Conservation (phyloP, 1,139 yeast genomes). For the Kodamaea sp. region DNA sequence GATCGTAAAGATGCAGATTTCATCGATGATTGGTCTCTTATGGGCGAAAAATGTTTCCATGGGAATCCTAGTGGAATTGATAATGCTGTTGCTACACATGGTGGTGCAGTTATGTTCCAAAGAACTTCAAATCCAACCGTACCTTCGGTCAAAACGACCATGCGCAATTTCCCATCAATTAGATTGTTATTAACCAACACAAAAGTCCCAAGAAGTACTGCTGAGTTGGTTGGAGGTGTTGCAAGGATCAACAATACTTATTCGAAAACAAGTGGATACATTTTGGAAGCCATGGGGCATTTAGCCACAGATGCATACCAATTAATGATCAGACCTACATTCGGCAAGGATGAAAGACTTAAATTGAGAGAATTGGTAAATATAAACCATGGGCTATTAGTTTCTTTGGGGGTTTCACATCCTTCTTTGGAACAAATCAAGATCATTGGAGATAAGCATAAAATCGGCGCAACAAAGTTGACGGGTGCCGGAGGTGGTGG, state of each 20-base stretch:
- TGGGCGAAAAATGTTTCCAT: conserved; percentile 94
- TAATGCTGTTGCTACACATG: conserved; percentile 92
- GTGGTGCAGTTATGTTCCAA: conserved; percentile 92
- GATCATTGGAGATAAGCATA: conserved; percentile 53
- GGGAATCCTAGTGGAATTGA: conserved; percentile 98
- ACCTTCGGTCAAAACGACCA: conserved; percentile 60
- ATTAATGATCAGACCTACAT: conserved; percentile 50
- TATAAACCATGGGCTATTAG: conserved; percentile 84
- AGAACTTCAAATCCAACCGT: conserved; percentile 48
- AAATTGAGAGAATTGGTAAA: conserved; percentile 64
- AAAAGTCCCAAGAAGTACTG: conserved; percentile 81
- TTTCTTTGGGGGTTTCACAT: conserved; percentile 88
- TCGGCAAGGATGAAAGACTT: conserved; percentile 42
- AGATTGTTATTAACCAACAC: conserved; percentile 80
- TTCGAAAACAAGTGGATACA: conserved; percentile 52
- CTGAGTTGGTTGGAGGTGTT: conserved; percentile 77
- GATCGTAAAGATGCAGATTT: conserved; percentile 50
- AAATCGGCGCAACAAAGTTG: conserved; percentile 82
- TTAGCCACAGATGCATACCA: conserved; percentile 67
- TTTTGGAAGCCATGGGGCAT: conserved; percentile 69
- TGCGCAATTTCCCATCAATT: conserved; percentile 73
- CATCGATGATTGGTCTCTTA: conserved; percentile 82
- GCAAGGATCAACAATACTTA: conserved; percentile 50
- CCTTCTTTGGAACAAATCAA: conserved; percentile 77
- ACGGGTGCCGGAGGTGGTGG: conserved; percentile 99